These are phyloP conservation scores for Candida freyschussii DNA, from an alignment of 1,139 yeast genomes.

Conservation along the genomic window DNA sequence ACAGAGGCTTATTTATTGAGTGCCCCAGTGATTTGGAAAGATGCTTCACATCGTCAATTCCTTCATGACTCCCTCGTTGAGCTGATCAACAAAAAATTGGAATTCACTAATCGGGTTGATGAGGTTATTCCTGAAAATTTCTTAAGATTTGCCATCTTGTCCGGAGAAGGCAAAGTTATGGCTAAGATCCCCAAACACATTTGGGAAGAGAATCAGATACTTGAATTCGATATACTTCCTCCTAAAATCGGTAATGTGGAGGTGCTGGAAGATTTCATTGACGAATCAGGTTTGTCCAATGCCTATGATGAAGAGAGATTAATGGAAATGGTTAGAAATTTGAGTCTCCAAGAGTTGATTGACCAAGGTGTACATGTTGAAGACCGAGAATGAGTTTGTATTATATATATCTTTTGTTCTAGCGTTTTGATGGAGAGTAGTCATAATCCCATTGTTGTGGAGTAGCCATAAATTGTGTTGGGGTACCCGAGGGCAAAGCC, in stretches of 20 bases:
- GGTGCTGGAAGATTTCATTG: constrained; percentile 34
- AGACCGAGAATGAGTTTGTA: too few relatives aligned
- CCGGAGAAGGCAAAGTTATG: constrained; percentile 68
- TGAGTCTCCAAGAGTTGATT: constrained; percentile 24
- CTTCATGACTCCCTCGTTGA: constrained; percentile 40
- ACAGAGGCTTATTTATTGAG: constrained; percentile 52
- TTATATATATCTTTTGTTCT: too few relatives aligned
- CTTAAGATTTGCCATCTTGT: constrained; percentile 59
- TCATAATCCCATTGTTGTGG: constrained; percentile 1
- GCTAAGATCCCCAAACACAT: constrained; percentile 58
- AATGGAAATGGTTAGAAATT: constrained; percentile 22
- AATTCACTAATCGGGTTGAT: constrained; percentile 13
- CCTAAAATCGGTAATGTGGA: constrained; percentile 42
- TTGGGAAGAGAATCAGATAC: constrained; percentile 60
- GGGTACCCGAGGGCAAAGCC: neutral
- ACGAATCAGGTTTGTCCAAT: constrained; percentile 25
- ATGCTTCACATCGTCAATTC: constrained; percentile 40
- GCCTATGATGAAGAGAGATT: constrained; percentile 20
- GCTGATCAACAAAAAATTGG: constrained; percentile 28
- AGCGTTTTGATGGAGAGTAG: constrained; percentile 1
- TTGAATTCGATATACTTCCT: constrained; percentile 69
- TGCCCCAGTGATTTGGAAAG: constrained; percentile 47
- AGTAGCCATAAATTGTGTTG: neutral
- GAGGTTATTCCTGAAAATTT: constrained; percentile 52
- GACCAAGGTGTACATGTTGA: too few relatives aligned